These are phyloP conservation scores for Gynandropsis gynandra DNA, from an alignment of 345 rosid species.

Conservation along the genomic window DNA sequence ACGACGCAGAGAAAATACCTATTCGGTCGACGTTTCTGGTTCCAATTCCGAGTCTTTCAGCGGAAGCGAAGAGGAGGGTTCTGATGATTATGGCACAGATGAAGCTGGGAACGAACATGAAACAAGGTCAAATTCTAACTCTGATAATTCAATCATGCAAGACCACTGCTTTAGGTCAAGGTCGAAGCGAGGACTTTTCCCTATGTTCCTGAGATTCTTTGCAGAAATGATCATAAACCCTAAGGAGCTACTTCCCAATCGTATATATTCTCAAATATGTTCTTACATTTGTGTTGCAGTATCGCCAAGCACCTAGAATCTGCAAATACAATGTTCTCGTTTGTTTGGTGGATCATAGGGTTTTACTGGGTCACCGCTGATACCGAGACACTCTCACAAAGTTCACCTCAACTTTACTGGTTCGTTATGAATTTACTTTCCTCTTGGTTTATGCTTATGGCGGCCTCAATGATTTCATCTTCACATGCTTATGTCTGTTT, in stretches of 20 bases:
- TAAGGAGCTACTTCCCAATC: background rate
- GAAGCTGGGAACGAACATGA: conserved; percentile 31
- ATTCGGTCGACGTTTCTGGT: conserved; percentile 17
- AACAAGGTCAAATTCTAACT: conserved; percentile 33
- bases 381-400: conserved; percentile 35
- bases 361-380: conserved; percentile 70
- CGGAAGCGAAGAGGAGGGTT: conserved; percentile 25
- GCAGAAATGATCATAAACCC: conserved; percentile 3
- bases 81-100: conserved; percentile 26
- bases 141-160: conserved; percentile 22
- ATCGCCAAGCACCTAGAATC: conserved; percentile 43
- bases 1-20: conserved; percentile 34
- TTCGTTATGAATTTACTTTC: too few species aligned
- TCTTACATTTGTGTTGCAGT: conserved; percentile 13
- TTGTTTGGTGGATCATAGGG: conserved; percentile 86
- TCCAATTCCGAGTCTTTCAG: conserved; percentile 21
- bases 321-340: conserved; percentile 69
- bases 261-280: background rate
- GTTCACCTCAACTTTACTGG: conserved; percentile 80
- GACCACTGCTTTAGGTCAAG: conserved; percentile 10
- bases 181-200: too few species aligned
- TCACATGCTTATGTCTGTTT: conserved; percentile 10
- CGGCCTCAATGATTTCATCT: background rate
- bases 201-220: too few species aligned
- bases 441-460: conserved; percentile 1